Evolutionary conservation across 192 early-diverging fungal species (phyloP), one percentile per base, ranked within the genome.

Genomic region (Thoreauomyces humboldtii): DNA sequence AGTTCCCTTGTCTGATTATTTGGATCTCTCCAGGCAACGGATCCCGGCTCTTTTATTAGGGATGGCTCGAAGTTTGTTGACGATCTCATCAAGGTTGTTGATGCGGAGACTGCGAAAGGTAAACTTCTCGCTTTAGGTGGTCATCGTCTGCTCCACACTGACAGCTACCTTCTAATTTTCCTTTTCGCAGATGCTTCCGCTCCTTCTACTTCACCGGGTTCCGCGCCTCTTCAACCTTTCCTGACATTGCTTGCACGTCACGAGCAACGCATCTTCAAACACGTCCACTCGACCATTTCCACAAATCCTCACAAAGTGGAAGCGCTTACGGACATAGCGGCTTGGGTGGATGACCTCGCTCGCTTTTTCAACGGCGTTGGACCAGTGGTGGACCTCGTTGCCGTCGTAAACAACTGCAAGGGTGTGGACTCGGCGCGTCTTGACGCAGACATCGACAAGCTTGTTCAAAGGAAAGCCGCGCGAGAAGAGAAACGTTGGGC

Each of bases 51-150:
- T 33, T 54, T 61, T 25, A 43, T 69, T 21, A 46, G 67, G 9
- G 67, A 69, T 36, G 41, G n/a, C 2, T 58, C 67, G 5, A 69
- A 62, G 32, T 61, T 69, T 29, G 55, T 69, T 44, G 59, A 62
- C 12, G 67, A 69, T 54, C 53, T 68, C 15, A 32, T 68, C 21
- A 42, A 27, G 7, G 45, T 68, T 29, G 48, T 21, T 34, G 66
- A 68, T 11, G 32, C 11, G 1, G 66, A 68, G 35, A 56, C 59
- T 24, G 42, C 19, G 15, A 66, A 43, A 59, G 37, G 53, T 50
- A 33, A 31, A 25, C 4, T 32, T 34, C 25, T 42, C 15, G 14
- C 25, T 24, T n/a, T 52, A 21, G n/a, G n/a, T n/a, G n/a, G n/a
- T n/a, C n/a, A n/a, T n/a, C n/a, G n/a, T n/a, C n/a, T n/a, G n/a